Evolutionary conservation across 306 rosid genomes (phyloP).

Genomic region (Sesbania bispinosa): DNA sequence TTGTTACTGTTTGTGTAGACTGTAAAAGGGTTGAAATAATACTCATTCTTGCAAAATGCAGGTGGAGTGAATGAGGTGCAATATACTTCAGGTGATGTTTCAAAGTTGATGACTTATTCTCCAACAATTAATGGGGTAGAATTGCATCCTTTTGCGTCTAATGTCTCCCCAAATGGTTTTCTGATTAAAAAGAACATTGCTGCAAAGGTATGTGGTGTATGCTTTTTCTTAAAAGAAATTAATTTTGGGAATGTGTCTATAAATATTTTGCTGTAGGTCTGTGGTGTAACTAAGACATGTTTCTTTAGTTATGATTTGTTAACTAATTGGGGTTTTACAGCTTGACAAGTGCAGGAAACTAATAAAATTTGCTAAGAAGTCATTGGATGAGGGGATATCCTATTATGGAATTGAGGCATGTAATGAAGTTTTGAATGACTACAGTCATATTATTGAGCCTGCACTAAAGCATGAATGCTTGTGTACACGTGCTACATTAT

Average conservation of each 20-base stretch:
- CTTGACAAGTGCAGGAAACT: conserved; percentile 75
- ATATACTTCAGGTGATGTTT: conserved; percentile 74
- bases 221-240: neutral
- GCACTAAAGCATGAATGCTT: conserved; percentile 57
- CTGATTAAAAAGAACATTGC: conserved; percentile 36
- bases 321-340: conserved; percentile 52
- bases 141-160: conserved; percentile 47
- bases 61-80: conserved; percentile 66
- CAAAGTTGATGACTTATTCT: conserved; percentile 58
- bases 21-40: conserved; percentile 14
- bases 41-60: conserved; percentile 32
- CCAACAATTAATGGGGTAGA: conserved; percentile 54
- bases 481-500: conserved; percentile 74
- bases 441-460: conserved; percentile 45
- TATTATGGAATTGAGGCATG: conserved; percentile 87
- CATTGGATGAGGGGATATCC: conserved; percentile 46
- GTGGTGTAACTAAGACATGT: too few relatives aligned
- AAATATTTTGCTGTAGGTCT: conserved; percentile 3
- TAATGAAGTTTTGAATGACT: conserved; percentile 77
- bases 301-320: conserved; percentile 25
- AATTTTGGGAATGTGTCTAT: neutral
- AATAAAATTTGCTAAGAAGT: conserved; percentile 57
- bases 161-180: conserved; percentile 38
- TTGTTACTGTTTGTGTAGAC: conserved; percentile 7
- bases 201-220: conserved; percentile 44